Evolutionary conservation across 306 rosid species (phyloP).

Genomic region (Mucuna pruriens): DNA sequence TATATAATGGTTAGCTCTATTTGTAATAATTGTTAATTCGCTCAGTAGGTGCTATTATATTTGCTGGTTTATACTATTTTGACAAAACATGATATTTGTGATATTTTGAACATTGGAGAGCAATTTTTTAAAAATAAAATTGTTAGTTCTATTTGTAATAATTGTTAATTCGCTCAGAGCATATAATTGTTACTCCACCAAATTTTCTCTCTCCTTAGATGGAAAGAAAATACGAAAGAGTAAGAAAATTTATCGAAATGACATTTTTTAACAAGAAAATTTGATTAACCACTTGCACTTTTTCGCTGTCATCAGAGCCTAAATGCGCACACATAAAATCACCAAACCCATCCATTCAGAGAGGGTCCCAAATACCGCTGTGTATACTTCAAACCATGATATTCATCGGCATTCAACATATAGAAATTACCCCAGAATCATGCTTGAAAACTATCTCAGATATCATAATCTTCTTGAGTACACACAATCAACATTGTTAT

Average conservation of each 20-base stretch:
- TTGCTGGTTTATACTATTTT: not conserved
- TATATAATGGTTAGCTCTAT: no score
- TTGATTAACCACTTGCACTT: not conserved
- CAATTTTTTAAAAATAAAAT: not conserved
- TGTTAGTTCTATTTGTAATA: not conserved
- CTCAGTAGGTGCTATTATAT: no score
- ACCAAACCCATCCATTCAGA: not conserved
- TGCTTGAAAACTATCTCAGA: conserved; percentile 29
- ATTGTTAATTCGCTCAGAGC: no score
- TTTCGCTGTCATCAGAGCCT: not conserved
- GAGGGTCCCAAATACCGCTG: not conserved
- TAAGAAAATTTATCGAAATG: not conserved
- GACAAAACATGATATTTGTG: not conserved
- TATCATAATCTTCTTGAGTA: conserved; percentile 33
- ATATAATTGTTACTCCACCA: not conserved
- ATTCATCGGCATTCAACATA: not conserved
- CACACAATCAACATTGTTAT: conserved; percentile 34
- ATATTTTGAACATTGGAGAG: not conserved
- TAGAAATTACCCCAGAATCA: not conserved
- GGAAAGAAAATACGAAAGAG: not conserved
- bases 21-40: no score
- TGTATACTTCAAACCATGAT: not conserved
- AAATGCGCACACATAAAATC: conserved; percentile 7
- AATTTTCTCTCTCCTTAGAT: no score
- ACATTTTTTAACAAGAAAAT: not conserved